Conservation (phyloP, 2,329 filamentous ascomycete genomes). For the Mycosphaerella sp. region DNA sequence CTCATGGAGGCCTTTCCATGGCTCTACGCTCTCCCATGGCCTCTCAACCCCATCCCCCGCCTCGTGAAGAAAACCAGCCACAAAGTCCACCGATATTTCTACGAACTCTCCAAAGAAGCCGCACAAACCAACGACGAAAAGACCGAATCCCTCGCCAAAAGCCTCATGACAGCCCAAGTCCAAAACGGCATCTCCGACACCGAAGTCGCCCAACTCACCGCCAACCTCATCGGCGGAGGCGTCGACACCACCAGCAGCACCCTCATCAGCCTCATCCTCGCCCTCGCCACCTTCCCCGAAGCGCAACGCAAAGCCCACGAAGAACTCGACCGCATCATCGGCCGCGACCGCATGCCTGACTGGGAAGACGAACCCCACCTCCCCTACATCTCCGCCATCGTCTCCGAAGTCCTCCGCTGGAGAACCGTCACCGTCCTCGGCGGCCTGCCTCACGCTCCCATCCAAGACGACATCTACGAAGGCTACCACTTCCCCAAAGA, state of each 20-base stretch:
- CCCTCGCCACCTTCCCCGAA: neutral
- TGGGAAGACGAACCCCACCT: constrained; percentile 24
- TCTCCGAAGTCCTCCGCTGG: constrained; percentile 34
- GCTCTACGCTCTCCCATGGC: neutral
- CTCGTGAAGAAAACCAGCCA: neutral
- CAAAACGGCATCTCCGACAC: neutral
- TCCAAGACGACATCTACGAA: constrained; percentile 20
- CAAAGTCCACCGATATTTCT: neutral
- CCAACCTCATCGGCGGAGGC: constrained; percentile 5
- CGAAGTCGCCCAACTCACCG: neutral
- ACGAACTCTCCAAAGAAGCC: neutral
- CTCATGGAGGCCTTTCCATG: constrained; percentile 15
- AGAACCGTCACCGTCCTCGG: constrained; percentile 16
- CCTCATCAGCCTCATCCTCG: constrained; percentile 9
- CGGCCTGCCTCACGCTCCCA: constrained; percentile 35
- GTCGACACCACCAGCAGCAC: constrained; percentile 6
- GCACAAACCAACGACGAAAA: neutral
- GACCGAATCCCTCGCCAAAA: neutral
- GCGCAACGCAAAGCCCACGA: constrained; percentile 20
- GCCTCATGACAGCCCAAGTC: neutral
- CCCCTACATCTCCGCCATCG: constrained; percentile 27
- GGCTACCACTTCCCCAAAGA: constrained; percentile 11
- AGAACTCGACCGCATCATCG: constrained; percentile 28
- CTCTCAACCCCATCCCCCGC: neutral
- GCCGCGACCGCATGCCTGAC: constrained; percentile 21